Base-by-base conservation (phyloP, 805 yeast genomes). In the Wickerhamiella azyma region DNA sequence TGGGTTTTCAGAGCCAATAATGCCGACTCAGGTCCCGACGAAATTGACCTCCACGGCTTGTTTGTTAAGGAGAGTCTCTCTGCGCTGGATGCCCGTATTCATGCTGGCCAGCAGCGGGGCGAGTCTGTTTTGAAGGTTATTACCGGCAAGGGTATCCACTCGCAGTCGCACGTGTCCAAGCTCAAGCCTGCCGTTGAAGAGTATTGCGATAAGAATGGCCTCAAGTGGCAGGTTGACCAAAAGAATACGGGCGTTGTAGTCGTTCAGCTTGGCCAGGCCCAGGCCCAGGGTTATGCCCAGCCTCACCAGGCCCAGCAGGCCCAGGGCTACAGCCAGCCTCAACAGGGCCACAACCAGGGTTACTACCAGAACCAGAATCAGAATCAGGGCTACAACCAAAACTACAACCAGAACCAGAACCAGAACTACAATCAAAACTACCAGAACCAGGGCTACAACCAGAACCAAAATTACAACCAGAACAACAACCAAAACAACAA, bases 111-210 rank as follows among this genome's bases (percentile, higher is more conserved):
- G 14, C 58, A 58, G 33, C 66, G 75, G 19, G 67, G 74, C 46
- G 92, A 84, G 57, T 62, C 72, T 2, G 75, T 72, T 42, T 65
- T 89, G 38, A 75, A 77, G 52, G 92, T 85, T 9, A 88, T 89
- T 60, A 96, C 86, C 9, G 97, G 97, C 9, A 89, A 89, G 63
- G 97, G 96, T 7, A 59, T 77, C 37, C 97, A 88, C 60, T 84
- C 95, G 1, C 69, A 72, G 45, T 69, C 77, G 53, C 94, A 94
- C 11, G 74, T 85, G 44, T 88, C 95, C 37, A 88, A 86, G 62
- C 64, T 89, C 54, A 83, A 81, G 61, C 96, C 96, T 2, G 96
- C 96, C 0, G 76, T 86, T 16, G 92, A 85, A 57, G 72, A 75
- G 42, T 64, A 85, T 58, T 85, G 96, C 62, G 58, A 65, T 29